These are phyloP conservation scores for Trichocladium uniseriatum DNA, from an alignment of 495 filamentous ascomycete species.

Conservation along the genomic window DNA sequence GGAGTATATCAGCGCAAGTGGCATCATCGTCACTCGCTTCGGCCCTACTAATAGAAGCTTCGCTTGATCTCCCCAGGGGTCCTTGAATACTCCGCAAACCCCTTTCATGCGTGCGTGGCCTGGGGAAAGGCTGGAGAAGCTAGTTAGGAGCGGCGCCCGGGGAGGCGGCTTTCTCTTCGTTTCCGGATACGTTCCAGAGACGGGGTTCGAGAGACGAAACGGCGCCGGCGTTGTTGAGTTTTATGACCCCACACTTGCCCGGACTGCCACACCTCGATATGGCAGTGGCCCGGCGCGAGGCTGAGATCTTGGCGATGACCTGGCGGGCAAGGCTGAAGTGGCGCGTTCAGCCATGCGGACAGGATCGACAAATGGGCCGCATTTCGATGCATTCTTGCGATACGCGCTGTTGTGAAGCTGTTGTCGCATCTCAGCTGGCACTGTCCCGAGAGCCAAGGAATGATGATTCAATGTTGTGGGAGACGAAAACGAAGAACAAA, in stretches of 20 bases:
- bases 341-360: neutral
- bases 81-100: neutral
- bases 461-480: constrained; percentile 1
- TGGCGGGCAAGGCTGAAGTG: neutral
- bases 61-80: neutral
- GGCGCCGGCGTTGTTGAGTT: too few relatives aligned
- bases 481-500: neutral
- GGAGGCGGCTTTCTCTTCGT: too few relatives aligned
- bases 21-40: neutral
- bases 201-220: too few relatives aligned
- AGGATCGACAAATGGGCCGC: neutral
- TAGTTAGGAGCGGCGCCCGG: neutral
- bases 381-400: neutral
- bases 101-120: too few relatives aligned
- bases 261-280: too few relatives aligned
- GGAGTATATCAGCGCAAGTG: neutral
- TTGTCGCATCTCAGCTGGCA: constrained; percentile 9
- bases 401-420: neutral
- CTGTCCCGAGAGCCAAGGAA: constrained; percentile 5
- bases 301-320: neutral
- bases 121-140: neutral
- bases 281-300: neutral
- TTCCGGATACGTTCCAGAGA: too few relatives aligned
- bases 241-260: too few relatives aligned
- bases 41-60: constrained; percentile 5